phyloP scores from a whole-genome alignment of 306 rosid species.

The Benincasa hispida region DNA sequence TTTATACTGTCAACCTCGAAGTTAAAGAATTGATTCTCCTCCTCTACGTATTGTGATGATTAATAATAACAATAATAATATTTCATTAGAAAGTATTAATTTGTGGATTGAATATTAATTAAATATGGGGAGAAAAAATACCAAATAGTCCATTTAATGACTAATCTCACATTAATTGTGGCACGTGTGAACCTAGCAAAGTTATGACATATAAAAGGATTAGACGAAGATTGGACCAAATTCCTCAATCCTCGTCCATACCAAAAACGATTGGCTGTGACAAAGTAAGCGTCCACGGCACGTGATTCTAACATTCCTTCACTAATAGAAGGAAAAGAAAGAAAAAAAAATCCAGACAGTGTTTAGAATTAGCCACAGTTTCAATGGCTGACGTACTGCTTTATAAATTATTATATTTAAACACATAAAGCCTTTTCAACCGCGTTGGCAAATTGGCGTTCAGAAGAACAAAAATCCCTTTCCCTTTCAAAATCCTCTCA shows the following conservation, averaged over 20 bases:
- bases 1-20: too few relatives aligned
- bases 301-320: not conserved
- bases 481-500: not conserved
- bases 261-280: not conserved
- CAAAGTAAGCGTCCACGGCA: not conserved
- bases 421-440: not conserved
- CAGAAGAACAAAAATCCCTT: not conserved
- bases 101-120: too few relatives aligned
- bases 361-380: not conserved
- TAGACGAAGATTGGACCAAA: not conserved
- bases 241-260: not conserved
- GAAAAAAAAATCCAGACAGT: not conserved
- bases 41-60: too few relatives aligned
- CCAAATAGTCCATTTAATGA: not conserved
- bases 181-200: not conserved
- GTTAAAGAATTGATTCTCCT: too few relatives aligned
- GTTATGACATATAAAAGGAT: too few relatives aligned
- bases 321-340: not conserved
- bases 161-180: not conserved
- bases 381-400: not conserved
- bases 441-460: not conserved
- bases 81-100: too few relatives aligned
- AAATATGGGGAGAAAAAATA: too few relatives aligned
- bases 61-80: too few relatives aligned
- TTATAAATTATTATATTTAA: not conserved